Conservation (phyloP, 306 rosid genomes). For the Lathyrus tuberosus region DNA sequence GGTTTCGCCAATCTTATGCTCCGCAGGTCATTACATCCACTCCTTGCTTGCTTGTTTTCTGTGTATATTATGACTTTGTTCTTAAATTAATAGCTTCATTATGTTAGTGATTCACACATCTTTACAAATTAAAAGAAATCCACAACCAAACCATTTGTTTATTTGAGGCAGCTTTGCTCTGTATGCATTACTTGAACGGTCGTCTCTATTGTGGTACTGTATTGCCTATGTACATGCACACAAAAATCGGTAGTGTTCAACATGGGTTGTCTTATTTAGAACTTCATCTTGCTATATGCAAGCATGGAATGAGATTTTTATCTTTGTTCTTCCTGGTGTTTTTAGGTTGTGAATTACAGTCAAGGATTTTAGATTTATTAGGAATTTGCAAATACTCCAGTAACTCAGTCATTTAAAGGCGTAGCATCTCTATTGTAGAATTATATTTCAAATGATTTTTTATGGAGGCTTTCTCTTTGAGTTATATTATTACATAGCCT, state of each 20-base stretch:
- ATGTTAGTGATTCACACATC: not conserved
- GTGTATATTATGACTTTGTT: not conserved
- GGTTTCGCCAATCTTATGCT: slow-evolving; percentile 98
- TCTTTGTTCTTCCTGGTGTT: not conserved
- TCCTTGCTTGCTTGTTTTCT: not conserved
- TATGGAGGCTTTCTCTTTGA: not conserved
- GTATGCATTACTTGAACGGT: slow-evolving; percentile 17
- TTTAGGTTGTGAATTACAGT: slow-evolving; percentile 17
- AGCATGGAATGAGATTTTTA: not conserved
- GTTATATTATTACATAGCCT: slow-evolving; percentile 15
- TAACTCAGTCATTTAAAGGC: not conserved
- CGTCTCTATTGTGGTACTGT: not conserved
- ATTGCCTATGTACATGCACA: not conserved
- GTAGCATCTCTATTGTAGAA: not conserved
- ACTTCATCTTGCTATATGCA: slow-evolving; percentile 1
- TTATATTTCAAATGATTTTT: slow-evolving; percentile 1
- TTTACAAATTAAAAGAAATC: not conserved
- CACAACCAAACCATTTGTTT: not conserved
- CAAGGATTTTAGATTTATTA: not conserved
- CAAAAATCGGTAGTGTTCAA: not conserved
- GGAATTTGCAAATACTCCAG: not conserved
- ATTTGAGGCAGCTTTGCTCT: not conserved
- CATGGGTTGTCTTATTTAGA: not conserved
- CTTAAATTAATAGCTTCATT: not conserved
- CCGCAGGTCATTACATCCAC: slow-evolving; percentile 56